A percentile compares a stretch with the other conserved stretches of the same genome.
Evolutionary conservation across 2,329 filamentous ascomycete species (phyloP).

Genomic region (Aspergillus terreus): DNA sequence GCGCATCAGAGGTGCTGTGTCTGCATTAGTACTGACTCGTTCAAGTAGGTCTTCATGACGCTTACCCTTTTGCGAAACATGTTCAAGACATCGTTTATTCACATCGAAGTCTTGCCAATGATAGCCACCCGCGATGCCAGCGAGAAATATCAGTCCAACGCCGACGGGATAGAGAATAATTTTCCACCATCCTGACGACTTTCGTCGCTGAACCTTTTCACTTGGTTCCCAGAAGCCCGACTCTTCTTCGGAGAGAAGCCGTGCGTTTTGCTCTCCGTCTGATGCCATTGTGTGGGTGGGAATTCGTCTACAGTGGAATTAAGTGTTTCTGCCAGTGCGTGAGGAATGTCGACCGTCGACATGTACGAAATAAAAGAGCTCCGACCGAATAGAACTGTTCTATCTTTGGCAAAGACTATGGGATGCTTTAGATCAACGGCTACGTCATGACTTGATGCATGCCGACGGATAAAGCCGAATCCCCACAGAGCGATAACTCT

Average conservation of each 20-base stretch:
- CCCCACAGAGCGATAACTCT: neutral
- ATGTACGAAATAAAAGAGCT: no score
- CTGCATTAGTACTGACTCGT: neutral
- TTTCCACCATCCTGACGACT: neutral
- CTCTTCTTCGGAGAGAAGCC: constrained; percentile 2
- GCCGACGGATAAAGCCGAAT: neutral
- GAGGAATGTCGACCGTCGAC: no score
- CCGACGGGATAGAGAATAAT: constrained; percentile 14
- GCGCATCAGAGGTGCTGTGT: constrained; percentile 33
- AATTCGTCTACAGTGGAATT: neutral
- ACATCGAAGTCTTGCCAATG: constrained; percentile 15
- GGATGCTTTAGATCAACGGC: neutral
- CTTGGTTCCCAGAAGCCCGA: neutral
- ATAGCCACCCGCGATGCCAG: constrained; percentile 13
- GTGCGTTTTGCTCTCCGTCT: neutral
- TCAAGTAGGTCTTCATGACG: neutral
- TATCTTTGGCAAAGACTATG: neutral
- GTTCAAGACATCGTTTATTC: constrained; percentile 19
- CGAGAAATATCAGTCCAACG: constrained; percentile 14
- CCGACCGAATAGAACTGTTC: no score
- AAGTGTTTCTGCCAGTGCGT: neutral
- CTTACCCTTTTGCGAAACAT: constrained; percentile 24
- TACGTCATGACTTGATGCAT: neutral
- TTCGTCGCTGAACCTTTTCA: neutral
- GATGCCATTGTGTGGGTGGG: neutral